phyloP scores from a whole-genome alignment of 139 green algal species.

The Nannochloris sp. region DNA sequence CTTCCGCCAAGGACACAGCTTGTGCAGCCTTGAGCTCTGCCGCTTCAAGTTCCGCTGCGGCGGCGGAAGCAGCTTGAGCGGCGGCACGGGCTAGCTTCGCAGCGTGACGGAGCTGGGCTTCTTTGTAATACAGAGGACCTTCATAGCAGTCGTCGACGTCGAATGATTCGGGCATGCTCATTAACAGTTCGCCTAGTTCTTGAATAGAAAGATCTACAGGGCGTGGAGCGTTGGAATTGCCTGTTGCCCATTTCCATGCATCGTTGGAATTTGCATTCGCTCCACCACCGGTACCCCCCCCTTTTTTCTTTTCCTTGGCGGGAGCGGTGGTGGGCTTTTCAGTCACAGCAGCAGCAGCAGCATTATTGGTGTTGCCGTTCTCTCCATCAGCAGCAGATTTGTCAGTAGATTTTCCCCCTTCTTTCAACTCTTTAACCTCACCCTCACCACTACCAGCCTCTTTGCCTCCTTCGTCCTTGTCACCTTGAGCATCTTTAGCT shows the following conservation, averaged over 20 bases:
- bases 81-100: not conserved
- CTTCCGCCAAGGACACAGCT: not conserved
- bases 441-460: too few species aligned
- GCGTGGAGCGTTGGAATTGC: not conserved
- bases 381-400: not conserved
- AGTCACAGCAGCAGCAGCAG: not conserved
- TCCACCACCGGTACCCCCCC: not conserved
- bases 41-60: not conserved
- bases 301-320: too few species aligned
- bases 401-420: too few species aligned
- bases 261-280: not conserved
- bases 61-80: not conserved
- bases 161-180: constrained; percentile 12
- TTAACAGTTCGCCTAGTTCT: constrained; percentile 21
- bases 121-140: not conserved
- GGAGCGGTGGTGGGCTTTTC: not conserved
- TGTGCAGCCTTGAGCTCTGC: not conserved
- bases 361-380: not conserved
- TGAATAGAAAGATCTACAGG: constrained; percentile 3
- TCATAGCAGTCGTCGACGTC: not conserved
- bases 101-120: not conserved
- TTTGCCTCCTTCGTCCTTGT: not conserved
- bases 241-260: too few species aligned
- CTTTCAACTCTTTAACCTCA: too few species aligned
- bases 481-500: not conserved